Evolutionary conservation across 2,329 filamentous ascomycete species (phyloP).

Genomic region (Rosellinia necatrix): DNA sequence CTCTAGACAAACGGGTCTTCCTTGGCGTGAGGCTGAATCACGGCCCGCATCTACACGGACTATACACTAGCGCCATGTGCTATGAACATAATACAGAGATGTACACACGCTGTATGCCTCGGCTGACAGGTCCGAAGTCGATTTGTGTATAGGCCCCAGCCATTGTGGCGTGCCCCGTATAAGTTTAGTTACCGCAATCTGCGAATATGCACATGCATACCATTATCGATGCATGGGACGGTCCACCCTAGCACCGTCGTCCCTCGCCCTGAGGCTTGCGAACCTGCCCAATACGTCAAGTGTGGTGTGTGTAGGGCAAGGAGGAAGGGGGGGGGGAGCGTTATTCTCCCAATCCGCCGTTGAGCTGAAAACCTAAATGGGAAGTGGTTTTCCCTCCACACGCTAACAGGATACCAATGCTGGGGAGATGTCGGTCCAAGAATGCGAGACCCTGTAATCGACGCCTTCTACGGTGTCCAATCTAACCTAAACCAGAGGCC

Average conservation of each 20-base stretch:
- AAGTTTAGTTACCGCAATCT: conserved; percentile 15
- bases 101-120: conserved; percentile 10
- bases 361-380: conserved; percentile 22
- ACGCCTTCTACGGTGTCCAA: conserved; percentile 4
- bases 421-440: conserved; percentile 8
- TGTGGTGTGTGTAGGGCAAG: conserved; percentile 13
- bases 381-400: conserved; percentile 12
- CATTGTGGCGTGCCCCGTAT: conserved; percentile 19
- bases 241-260: neutral
- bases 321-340: neutral
- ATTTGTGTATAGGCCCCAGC: conserved; percentile 1
- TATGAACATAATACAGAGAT: neutral
- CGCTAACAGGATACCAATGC: conserved; percentile 13
- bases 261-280: conserved; percentile 1
- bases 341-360: conserved; percentile 11
- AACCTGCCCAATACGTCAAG: conserved; percentile 16
- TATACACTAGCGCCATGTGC: neutral
- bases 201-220: conserved; percentile 7
- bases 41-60: conserved; percentile 21
- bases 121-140: conserved; percentile 13
- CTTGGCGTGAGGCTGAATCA: conserved; percentile 28
- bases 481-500: conserved; percentile 20
- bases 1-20: neutral
- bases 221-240: conserved; percentile 15
- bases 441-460: conserved; percentile 12